These are phyloP conservation scores for Fraxinus anomala DNA, from an alignment of 257 asterid genomes.

Conservation along the genomic window DNA sequence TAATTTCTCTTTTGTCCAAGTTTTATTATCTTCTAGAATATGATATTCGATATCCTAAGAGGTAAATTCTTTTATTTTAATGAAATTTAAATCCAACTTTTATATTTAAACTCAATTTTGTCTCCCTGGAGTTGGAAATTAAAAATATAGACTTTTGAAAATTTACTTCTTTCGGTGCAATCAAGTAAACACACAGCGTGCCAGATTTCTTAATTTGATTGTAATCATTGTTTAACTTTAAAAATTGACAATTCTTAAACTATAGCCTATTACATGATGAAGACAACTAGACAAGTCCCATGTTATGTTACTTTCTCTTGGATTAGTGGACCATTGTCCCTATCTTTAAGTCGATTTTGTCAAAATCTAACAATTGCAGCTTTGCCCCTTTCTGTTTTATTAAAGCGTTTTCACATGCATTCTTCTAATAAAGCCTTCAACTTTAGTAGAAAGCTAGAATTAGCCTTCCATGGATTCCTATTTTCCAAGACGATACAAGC, in stretches of 20 bases:
- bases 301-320: constrained; percentile 12
- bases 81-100: background rate
- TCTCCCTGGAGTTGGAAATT: background rate
- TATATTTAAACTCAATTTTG: background rate
- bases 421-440: background rate
- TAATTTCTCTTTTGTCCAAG: too few relatives aligned
- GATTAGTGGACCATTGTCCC: background rate
- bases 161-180: background rate
- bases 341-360: background rate
- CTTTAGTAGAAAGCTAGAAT: background rate
- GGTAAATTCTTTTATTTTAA: background rate
- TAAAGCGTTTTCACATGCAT: constrained; percentile 28
- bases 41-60: too few relatives aligned
- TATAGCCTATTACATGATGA: constrained; percentile 7
- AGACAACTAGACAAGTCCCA: constrained; percentile 10
- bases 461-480: background rate
- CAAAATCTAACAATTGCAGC: background rate
- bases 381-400: constrained; percentile 3
- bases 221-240: background rate
- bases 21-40: too few relatives aligned
- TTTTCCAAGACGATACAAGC: background rate
- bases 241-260: background rate
- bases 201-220: background rate
- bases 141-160: too few relatives aligned
- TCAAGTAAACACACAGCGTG: background rate